These are phyloP conservation scores for Ceriops tagal DNA, from an alignment of 345 rosid genomes.

Conservation along the genomic window DNA sequence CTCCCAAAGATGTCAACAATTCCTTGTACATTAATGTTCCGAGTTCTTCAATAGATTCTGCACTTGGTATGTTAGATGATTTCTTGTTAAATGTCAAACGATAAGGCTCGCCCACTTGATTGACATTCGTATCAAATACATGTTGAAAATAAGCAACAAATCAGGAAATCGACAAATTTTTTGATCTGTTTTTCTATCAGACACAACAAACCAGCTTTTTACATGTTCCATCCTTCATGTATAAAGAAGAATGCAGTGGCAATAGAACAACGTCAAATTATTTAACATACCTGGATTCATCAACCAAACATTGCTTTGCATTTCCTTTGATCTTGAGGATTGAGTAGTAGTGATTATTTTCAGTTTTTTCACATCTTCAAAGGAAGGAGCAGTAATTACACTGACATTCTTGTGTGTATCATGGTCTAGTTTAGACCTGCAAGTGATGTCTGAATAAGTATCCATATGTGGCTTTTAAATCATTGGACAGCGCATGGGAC, in stretches of 20 bases:
- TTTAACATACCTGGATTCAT: neutral
- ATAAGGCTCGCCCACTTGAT: neutral
- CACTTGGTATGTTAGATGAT: neutral
- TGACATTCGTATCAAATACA: neutral
- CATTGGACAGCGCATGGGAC: neutral
- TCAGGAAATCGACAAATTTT: too few relatives aligned
- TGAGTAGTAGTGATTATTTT: neutral
- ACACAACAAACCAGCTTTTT: too few relatives aligned
- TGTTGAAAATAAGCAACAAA: too few relatives aligned
- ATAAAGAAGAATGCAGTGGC: neutral
- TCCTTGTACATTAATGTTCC: neutral
- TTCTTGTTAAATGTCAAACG: neutral
- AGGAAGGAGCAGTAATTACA: neutral
- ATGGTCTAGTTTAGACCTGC: neutral
- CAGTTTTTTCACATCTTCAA: neutral
- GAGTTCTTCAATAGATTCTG: neutral
- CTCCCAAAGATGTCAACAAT: neutral
- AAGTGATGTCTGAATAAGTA: neutral
- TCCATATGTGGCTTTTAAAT: neutral
- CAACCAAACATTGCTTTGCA: neutral
- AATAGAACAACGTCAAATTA: neutral
- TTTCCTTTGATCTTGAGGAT: neutral
- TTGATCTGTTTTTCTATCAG: too few relatives aligned
- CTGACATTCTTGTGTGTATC: neutral
- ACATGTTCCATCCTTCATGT: too few relatives aligned